Evolutionary conservation across 352 stramenopile genomes (phyloP), one percentile per base, ranked within the genome.

Genomic region (Pythium angustatum): DNA sequence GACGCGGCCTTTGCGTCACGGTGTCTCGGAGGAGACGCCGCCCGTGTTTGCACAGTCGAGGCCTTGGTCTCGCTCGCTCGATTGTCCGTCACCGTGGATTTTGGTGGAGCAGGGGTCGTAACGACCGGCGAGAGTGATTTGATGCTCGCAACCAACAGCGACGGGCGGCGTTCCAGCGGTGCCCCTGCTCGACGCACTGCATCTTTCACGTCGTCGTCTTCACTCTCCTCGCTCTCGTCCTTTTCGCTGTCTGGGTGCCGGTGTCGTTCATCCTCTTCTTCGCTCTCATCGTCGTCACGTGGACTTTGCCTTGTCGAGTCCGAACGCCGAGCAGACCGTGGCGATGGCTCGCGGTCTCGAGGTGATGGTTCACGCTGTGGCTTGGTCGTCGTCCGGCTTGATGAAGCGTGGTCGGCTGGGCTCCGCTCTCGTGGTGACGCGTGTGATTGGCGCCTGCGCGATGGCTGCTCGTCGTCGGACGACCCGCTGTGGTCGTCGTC

Each of bases 101-200:
- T 75, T 8, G 66, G 57, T 15, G 67, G 49, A 1, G 58, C 48
- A 5, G 68, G 27, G 9, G 58, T 60, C 0, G 40, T 28, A 11
- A 65, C 62, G 3, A 50, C 47, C 22, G 72, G 67, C 31, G 74
- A 79, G 0, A 76, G 53, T 0, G 76, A 75, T 44, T 88, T 90
- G 69, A 88, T 88, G 54, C 83, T 78, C 24, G 81, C 77, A 8
- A 90, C 78, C 21, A 88, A 66, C 5, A 87, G 67, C 21, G 67
- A 71, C n/a, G 62, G 59, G 8, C 72, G 72, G 2, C 44, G 44
- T 44, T 60, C 28, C 30, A 31, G n/a, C 10, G 26, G 7, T 15
- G 58, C 57, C 58, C 55, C 73, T 19, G 41, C 17, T 12, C 58
- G 41, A 1, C 45, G 43, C 30, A 30, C 27, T 27, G 71, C 63